Percentiles rank a stretch among this genome's conserved stretches.
These are phyloP conservation scores for Ilyonectria robusta DNA, from an alignment of 2,329 filamentous ascomycete species.

Conservation along the genomic window DNA sequence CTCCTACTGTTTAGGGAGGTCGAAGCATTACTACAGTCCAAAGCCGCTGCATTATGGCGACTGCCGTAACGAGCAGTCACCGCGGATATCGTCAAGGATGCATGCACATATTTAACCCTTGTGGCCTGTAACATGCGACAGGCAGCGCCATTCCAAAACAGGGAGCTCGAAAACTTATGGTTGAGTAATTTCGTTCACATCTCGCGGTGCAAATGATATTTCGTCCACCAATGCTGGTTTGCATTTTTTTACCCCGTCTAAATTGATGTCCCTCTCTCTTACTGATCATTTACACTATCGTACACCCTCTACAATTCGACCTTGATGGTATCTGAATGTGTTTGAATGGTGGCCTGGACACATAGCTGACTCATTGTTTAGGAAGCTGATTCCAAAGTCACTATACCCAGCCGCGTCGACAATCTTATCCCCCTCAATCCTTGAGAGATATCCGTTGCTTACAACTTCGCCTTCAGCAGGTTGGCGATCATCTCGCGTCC, in stretches of 20 bases:
- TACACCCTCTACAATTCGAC: not conserved
- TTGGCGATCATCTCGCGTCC: conserved; percentile 83
- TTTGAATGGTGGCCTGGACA: not conserved
- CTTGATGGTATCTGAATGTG: not conserved
- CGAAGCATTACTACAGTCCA: too few species aligned
- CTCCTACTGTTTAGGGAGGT: too few species aligned
- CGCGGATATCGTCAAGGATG: too few species aligned
- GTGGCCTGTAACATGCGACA: not conserved
- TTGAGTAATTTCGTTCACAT: not conserved
- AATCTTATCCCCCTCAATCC: not conserved
- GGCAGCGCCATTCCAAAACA: not conserved
- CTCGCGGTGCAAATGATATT: too few species aligned
- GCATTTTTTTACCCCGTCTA: not conserved
- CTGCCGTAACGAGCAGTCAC: too few species aligned
- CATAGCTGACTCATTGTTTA: not conserved
- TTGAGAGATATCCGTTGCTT: conserved; percentile 41
- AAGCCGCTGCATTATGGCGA: too few species aligned
- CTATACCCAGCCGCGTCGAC: not conserved
- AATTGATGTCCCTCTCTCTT: not conserved
- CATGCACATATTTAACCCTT: too few species aligned
- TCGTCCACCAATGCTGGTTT: not conserved
- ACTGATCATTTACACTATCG: not conserved
- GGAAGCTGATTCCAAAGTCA: not conserved
- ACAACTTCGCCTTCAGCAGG: conserved; percentile 79
- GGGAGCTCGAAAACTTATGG: not conserved